Evolutionary conservation across 1,284 basidiomycete species (phyloP).

Genomic region (Chiua sp.): DNA sequence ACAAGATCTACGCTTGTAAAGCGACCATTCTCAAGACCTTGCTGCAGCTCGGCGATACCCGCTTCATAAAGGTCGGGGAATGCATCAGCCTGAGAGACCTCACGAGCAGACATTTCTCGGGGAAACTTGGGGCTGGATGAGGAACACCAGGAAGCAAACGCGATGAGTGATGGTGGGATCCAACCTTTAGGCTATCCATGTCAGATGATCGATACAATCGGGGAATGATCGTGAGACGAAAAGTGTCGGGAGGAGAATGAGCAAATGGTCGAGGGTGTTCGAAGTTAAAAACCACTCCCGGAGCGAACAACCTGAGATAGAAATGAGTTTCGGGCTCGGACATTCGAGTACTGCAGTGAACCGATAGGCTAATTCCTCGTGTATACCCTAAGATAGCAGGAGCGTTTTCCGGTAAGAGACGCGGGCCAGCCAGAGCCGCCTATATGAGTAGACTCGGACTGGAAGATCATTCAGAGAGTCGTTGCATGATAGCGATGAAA

Average conservation of each 20-base stretch:
- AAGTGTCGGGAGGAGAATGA: neutral
- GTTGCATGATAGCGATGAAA: too few relatives aligned
- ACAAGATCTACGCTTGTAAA: conserved; percentile 39
- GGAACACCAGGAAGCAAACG: conserved; percentile 9
- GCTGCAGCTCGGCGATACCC: conserved; percentile 35
- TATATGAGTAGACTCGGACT: too few relatives aligned
- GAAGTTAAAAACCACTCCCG: neutral
- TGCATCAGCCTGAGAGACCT: neutral
- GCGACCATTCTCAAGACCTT: conserved; percentile 29
- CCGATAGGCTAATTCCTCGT: too few relatives aligned
- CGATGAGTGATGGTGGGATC: neutral
- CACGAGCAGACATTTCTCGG: conserved; percentile 15
- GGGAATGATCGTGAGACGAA: neutral
- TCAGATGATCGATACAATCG: conserved; percentile 11
- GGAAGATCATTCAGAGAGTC: too few relatives aligned
- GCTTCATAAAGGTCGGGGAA: conserved; percentile 38
- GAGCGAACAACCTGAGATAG: too few relatives aligned
- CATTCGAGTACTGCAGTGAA: too few relatives aligned
- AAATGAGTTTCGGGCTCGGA: too few relatives aligned
- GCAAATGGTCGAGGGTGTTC: neutral
- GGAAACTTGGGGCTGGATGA: conserved; percentile 9
- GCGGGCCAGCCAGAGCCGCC: too few relatives aligned
- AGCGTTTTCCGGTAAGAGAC: too few relatives aligned
- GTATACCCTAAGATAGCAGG: too few relatives aligned
- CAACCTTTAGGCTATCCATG: neutral